Conservation (phyloP, 2,329 filamentous ascomycete species). For the Cladosporium cucumerinum region DNA sequence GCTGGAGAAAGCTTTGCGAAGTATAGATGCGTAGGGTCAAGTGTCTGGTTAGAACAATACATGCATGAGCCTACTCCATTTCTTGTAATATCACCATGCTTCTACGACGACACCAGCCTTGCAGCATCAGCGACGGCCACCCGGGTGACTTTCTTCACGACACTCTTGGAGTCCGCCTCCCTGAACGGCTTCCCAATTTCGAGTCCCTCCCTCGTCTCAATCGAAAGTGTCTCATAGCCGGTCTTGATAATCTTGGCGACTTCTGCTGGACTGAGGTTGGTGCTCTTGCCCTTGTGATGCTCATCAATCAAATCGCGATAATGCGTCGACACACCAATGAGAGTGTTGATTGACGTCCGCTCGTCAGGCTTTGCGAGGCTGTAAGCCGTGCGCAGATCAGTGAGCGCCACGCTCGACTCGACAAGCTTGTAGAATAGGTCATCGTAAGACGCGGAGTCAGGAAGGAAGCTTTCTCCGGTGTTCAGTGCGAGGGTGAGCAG, state of each 20-base stretch:
- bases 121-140: conserved; percentile 68
- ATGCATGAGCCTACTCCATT: neutral
- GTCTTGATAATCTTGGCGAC: conserved; percentile 91
- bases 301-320: conserved; percentile 80
- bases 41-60: neutral
- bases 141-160: conserved; percentile 84
- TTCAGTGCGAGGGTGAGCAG: conserved; percentile 80
- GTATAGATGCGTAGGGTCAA: neutral
- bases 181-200: conserved; percentile 72
- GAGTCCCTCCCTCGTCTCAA: conserved; percentile 73
- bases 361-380: conserved; percentile 38
- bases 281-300: conserved; percentile 20
- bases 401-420: conserved; percentile 78
- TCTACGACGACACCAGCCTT: conserved; percentile 19
- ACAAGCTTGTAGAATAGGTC: conserved; percentile 98
- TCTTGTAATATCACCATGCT: neutral
- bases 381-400: conserved; percentile 79
- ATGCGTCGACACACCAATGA: conserved; percentile 78
- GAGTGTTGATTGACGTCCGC: conserved; percentile 72
- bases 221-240: conserved; percentile 90
- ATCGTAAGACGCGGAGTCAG: conserved; percentile 82
- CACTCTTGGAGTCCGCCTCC: conserved; percentile 77
- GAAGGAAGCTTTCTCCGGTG: conserved; percentile 84
- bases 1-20: conserved; percentile 6
- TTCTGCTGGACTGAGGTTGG: conserved; percentile 72